A percentile compares a stretch with the other conserved stretches of the same genome.
Conservation (phyloP, 306 rosid genomes). For the Inga leiocalycina region DNA sequence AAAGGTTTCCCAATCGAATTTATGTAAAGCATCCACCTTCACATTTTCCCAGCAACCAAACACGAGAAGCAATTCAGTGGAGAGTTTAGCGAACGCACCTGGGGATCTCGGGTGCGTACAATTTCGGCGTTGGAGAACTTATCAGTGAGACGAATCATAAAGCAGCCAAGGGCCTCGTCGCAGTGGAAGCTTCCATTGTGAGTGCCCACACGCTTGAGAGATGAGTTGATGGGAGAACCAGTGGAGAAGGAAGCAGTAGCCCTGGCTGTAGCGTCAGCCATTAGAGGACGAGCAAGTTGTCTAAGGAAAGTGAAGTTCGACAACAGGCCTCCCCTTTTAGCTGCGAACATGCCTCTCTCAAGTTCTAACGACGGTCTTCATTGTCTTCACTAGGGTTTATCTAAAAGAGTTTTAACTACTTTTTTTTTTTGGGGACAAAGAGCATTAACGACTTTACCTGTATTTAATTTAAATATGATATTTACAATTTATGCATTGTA, state of each 20-base stretch:
- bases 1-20: background rate
- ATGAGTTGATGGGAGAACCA: conserved; percentile 40
- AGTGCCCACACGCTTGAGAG: conserved; percentile 83
- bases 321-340: conserved; percentile 24
- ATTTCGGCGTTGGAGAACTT: conserved; percentile 75
- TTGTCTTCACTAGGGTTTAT: background rate
- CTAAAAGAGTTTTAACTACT: background rate
- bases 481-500: background rate
- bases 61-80: background rate
- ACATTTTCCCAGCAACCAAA: conserved; percentile 9
- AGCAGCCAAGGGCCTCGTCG: conserved; percentile 98
- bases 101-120: conserved; percentile 82
- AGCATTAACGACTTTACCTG: background rate
- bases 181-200: conserved; percentile 98
- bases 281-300: conserved; percentile 26
- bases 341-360: conserved; percentile 30
- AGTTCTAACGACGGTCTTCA: background rate
- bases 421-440: too few relatives aligned
- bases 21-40: background rate
- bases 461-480: background rate
- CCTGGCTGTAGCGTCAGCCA: conserved; percentile 32
- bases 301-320: conserved; percentile 18
- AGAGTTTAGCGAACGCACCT: conserved; percentile 40
- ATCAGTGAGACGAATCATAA: conserved; percentile 94
- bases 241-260: conserved; percentile 33